Percentiles rank a stretch among this genome's conserved stretches.
Evolutionary conservation across 495 filamentous ascomycete genomes (phyloP).

Genomic region (Aspergillus baeticus): DNA sequence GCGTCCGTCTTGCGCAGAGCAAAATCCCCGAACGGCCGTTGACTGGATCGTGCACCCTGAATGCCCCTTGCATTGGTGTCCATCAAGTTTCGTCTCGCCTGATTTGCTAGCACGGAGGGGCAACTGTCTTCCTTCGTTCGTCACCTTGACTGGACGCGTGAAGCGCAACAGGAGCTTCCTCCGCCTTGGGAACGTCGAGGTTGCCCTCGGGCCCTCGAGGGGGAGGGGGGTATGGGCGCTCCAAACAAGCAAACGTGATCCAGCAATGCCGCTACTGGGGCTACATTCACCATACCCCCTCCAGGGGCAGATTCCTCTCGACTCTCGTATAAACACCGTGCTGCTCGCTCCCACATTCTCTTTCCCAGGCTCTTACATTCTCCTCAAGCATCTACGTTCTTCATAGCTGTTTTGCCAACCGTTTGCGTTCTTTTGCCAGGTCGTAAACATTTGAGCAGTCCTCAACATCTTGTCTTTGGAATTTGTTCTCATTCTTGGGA

Average conservation of each 20-base stretch:
- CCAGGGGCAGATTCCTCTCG: constrained; percentile 34
- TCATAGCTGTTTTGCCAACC: constrained; percentile 36
- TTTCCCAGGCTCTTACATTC: constrained; percentile 53
- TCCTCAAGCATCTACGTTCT: constrained; percentile 44
- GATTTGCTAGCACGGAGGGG: constrained; percentile 43
- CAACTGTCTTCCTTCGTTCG: constrained; percentile 30
- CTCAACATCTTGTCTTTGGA: constrained; percentile 37
- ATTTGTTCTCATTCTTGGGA: constrained; percentile 57
- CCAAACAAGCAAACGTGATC: constrained; percentile 38
- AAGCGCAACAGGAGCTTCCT: constrained; percentile 28
- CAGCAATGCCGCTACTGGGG: constrained; percentile 40
- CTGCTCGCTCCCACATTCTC: constrained; percentile 57
- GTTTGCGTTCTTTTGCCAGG: constrained; percentile 44
- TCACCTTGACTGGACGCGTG: constrained; percentile 35
- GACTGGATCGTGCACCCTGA: constrained; percentile 40
- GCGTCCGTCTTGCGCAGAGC: constrained; percentile 27
- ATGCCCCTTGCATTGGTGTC: constrained; percentile 43
- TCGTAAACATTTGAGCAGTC: constrained; percentile 42
- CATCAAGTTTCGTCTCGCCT: constrained; percentile 40
- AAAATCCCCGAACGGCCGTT: constrained; percentile 45
- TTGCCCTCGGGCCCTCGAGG: constrained; percentile 48
- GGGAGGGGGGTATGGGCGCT: constrained; percentile 20
- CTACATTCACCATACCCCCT: constrained; percentile 29
- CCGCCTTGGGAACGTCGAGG: constrained; percentile 34
- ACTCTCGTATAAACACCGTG: constrained; percentile 49